Evolutionary conservation across 2,329 filamentous ascomycete species (phyloP), one percentile per base, ranked within the genome.

Genomic region (Monosporascus sp.): DNA sequence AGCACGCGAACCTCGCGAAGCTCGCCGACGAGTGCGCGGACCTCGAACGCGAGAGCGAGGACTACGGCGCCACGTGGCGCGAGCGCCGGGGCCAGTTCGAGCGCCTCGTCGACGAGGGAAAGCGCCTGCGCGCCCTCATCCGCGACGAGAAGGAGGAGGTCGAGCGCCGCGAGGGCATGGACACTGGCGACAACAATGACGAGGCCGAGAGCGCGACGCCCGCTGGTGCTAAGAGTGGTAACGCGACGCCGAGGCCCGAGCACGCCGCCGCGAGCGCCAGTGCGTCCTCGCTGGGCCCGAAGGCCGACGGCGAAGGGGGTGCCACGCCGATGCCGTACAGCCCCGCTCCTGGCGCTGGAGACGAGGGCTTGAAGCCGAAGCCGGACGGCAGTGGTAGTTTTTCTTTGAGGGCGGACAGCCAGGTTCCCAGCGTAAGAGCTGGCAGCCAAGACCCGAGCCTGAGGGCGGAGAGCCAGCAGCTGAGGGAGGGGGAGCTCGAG

Each of bases 101-200:
- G 54, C 81, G 84, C 52, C 92, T 97, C 64, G 89, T 96, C 67
- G 89, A 92, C 55, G 93, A 97, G 74, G 90, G 90, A n/a, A 88
- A 89, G 81, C 80, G 89, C 58, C 79, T 97, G 69, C 78, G 92
- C 54, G 80, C 89, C 48, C 79, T 95, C 68, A 96, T 97, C 65
- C 85, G 91, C 56, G 92, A 96, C 65, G 93, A 97, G 77, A 96
- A 96, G 73, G 92, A 96, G 69, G 91, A 96, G 72, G 89, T 94
- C 0, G 91, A 96, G 72, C 79, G 90, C 43, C 82, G 90, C 51
- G 90, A 95, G 70, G 90, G 90, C 31, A 90, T 90, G 83, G 81
- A 83, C 53, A 24, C 24, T 7, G 20, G 25, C 14, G 20, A 27
- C 24, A 18, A 27, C 22, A 24, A 27, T 5, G 43, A 27, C 22